Conservation (phyloP, 2,329 filamentous ascomycete genomes). For the Penicillium aurantiogriseum region DNA sequence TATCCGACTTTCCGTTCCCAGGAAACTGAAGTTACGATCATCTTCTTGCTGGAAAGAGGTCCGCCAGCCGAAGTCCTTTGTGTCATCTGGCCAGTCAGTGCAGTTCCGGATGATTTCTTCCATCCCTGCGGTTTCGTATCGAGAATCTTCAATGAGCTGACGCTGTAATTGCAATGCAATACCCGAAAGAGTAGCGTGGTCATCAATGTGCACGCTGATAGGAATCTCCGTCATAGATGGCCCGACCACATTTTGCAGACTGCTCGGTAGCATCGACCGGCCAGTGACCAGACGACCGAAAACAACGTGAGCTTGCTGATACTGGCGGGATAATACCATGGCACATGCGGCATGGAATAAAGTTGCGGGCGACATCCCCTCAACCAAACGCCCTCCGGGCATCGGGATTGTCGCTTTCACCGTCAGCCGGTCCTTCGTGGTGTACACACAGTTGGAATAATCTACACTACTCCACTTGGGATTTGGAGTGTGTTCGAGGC, state of each 20-base stretch:
- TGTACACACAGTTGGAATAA: background rate
- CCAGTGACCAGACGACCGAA: background rate
- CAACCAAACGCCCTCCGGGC: background rate
- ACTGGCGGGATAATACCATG: background rate
- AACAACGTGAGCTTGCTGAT: background rate
- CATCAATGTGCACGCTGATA: background rate
- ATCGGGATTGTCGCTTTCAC: background rate
- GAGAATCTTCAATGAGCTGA: background rate
- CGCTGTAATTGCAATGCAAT: background rate
- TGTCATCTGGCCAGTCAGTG: background rate
- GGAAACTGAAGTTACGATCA: background rate
- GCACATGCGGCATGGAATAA: conserved; percentile 1
- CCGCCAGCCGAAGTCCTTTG: background rate
- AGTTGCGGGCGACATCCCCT: background rate
- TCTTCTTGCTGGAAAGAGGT: background rate
- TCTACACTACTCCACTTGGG: background rate
- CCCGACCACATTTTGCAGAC: background rate
- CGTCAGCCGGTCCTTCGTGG: background rate
- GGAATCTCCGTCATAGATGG: background rate
- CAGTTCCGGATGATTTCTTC: background rate
- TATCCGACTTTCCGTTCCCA: background rate
- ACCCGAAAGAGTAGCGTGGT: background rate
- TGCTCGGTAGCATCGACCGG: background rate
- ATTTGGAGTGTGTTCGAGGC: background rate
- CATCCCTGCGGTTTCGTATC: background rate